phyloP scores from a whole-genome alignment of 129 eudicot species.

The Flaveria sonorensis region DNA sequence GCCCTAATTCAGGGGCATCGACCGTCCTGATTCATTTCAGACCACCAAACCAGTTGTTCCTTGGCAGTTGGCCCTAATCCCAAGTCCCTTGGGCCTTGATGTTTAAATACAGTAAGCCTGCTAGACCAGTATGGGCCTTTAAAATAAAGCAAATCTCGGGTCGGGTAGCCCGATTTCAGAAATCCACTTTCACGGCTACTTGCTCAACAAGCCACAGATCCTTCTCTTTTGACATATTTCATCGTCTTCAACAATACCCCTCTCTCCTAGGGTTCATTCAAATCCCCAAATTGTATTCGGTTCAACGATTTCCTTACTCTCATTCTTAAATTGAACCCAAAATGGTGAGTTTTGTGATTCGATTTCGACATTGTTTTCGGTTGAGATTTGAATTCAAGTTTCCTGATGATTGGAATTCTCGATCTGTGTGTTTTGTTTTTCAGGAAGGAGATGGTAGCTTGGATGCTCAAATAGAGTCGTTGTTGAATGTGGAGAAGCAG shows the following conservation, averaged over 20 bases:
- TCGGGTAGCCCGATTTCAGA: background rate
- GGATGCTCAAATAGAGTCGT: constrained; percentile 72
- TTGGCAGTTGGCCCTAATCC: no score
- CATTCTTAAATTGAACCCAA: constrained; percentile 2
- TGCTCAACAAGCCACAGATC: constrained; percentile 26
- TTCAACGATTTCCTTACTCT: constrained; percentile 18
- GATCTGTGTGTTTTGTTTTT: constrained; percentile 7
- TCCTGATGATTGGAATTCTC: background rate
- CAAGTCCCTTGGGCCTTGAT: no score
- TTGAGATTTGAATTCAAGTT: background rate
- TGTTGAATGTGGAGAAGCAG: constrained; percentile 86
- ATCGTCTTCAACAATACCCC: background rate
- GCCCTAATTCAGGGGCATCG: no score
- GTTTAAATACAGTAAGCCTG: no score
- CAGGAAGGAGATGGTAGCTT: constrained; percentile 60
- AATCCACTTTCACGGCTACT: constrained; percentile 13
- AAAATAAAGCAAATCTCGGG: background rate
- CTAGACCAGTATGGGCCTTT: no score
- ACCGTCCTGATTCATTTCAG: no score
- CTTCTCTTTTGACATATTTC: constrained; percentile 16
- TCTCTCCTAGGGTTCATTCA: constrained; percentile 44
- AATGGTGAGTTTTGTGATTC: constrained; percentile 35
- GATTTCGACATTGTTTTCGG: background rate
- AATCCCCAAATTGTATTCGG: constrained; percentile 6
- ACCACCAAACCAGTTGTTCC: no score